Evolutionary conservation across 1,284 basidiomycete species (phyloP).

Genomic region (Ganoderma lucidum): DNA sequence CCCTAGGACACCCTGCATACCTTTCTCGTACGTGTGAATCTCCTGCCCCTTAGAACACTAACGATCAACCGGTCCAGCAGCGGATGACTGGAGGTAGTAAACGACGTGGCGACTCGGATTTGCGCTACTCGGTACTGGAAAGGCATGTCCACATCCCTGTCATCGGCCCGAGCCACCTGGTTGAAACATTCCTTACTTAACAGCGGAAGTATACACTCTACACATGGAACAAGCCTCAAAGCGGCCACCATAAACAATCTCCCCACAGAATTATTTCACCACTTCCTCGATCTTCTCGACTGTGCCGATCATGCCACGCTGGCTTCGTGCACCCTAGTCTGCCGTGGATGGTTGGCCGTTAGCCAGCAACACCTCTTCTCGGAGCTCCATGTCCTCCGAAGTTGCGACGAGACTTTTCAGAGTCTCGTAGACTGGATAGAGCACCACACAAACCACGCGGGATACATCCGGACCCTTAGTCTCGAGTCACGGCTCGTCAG

Average conservation of each 20-base stretch:
- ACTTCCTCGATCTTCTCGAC: conserved; percentile 14
- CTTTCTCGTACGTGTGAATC: background rate
- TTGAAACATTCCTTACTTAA: background rate
- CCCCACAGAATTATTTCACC: conserved; percentile 21
- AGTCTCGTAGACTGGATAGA: conserved; percentile 16
- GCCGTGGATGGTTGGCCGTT: conserved; percentile 20
- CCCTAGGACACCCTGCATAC: background rate
- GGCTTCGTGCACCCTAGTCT: conserved; percentile 17
- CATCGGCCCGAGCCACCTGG: background rate
- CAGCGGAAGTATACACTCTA: background rate
- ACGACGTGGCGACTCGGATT: background rate
- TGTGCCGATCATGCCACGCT: conserved; percentile 8
- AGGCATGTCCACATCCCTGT: background rate
- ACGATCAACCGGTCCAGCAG: background rate
- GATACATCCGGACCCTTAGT: conserved; percentile 10
- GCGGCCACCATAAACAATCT: conserved; percentile 13
- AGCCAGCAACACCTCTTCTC: conserved; percentile 22
- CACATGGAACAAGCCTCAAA: background rate
- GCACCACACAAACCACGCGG: background rate
- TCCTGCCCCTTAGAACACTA: background rate
- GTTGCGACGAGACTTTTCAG: conserved; percentile 16
- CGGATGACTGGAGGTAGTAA: background rate
- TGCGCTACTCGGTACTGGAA: background rate
- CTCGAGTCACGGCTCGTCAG: conserved; percentile 23
- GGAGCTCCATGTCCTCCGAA: conserved; percentile 15